Base-by-base conservation (phyloP, 768 basidiomycete genomes). In the Lepiota subincarnata region DNA sequence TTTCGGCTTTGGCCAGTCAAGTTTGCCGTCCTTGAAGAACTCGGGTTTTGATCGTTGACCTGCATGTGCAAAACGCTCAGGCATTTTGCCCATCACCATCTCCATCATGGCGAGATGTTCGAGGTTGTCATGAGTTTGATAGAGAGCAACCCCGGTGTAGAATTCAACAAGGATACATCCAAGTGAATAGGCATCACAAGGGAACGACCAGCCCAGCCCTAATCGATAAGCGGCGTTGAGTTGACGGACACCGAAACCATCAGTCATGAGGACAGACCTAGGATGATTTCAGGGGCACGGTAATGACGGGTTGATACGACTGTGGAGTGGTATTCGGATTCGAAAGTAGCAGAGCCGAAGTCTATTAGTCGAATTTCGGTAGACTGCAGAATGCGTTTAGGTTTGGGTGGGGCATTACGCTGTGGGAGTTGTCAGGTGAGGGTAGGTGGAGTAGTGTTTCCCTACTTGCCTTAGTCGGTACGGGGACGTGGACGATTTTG, bases 101-200 rank as follows among this genome's bases (percentile, higher is more conserved):
- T 98, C 95, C 97, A 99, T 99, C 97, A 99, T 99, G 37, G 96
- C 97, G 12, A 99, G 83, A 70, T 99, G 97, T 68, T 99, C 97
- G 7, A 98, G 81, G 67, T 99, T 98, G 71, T 98, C 96, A 64
- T 98, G 97, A 0, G 97, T 98, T 70, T 99, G 97, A 73, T 97
- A 99, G n/a, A 99, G 80, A 6, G 97, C 97, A 31, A 93, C 84
- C 22, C 97, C 97, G 14, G 97, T 99, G 73, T 84, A 96, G 68
- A 99, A 98, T 68, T 99, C 97, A 54, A 99, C 95, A 20, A 99
- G 82, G 60, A 99, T 99, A 71, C 97, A 99, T 6, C 97, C 97
- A 47, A 99, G 80, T 14, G 97, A 99, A 72, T 97, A 99, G 28
- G 93, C 92, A 71, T 99, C 97, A 70, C 97, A 98, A 1, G 97